Evolutionary conservation across 2,329 filamentous ascomycete genomes (phyloP).

Genomic region (Botrytis pseudocinerea): DNA sequence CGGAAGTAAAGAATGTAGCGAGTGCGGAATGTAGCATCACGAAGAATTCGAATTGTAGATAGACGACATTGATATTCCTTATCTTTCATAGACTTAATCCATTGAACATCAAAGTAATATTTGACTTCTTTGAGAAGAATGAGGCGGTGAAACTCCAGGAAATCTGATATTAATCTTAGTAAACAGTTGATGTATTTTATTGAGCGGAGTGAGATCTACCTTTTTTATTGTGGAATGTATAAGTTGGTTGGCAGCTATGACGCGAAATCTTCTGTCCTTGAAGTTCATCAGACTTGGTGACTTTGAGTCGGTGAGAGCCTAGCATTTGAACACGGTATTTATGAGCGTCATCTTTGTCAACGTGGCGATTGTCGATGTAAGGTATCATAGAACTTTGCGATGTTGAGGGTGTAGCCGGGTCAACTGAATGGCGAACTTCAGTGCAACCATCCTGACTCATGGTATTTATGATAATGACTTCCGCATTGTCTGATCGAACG

Average conservation of each 20-base stretch:
- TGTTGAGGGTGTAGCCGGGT: background rate
- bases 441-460: background rate
- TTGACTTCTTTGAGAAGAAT: background rate
- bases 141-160: background rate
- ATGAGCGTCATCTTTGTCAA: background rate
- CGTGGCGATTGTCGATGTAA: background rate
- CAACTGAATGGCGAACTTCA: background rate
- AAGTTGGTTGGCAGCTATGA: background rate
- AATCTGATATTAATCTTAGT: background rate
- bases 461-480: background rate
- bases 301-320: background rate
- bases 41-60: background rate
- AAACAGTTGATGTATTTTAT: too few relatives aligned
- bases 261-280: background rate
- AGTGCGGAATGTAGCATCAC: background rate
- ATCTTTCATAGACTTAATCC: background rate
- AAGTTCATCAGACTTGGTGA: background rate
- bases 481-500: background rate
- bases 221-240: background rate
- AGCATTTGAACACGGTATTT: background rate
- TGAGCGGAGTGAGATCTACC: background rate
- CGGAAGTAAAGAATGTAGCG: background rate
- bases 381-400: background rate
- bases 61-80: background rate
- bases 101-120: background rate